phyloP scores from a whole-genome alignment of 2,329 filamentous ascomycete species.

The Pseudogymnoascus sp. region DNA sequence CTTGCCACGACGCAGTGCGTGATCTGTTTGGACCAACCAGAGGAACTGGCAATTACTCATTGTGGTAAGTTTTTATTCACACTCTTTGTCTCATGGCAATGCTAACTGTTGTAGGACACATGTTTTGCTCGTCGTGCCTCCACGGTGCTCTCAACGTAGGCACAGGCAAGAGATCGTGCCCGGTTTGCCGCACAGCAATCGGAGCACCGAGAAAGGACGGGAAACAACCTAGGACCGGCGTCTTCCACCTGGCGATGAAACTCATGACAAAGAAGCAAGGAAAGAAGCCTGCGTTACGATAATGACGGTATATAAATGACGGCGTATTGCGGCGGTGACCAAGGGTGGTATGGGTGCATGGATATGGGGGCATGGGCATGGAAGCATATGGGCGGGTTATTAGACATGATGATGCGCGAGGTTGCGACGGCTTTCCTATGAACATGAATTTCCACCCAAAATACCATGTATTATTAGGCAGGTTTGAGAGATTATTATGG shows the following conservation, averaged over 20 bases:
- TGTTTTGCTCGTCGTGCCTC: slow-evolving; percentile 58
- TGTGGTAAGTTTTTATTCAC: slow-evolving; percentile 46
- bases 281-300: slow-evolving; percentile 32
- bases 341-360: neutral
- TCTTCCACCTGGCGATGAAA: slow-evolving; percentile 55
- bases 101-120: slow-evolving; percentile 42
- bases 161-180: slow-evolving; percentile 47
- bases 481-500: neutral
- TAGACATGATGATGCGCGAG: neutral
- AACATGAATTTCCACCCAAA: neutral
- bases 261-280: slow-evolving; percentile 52
- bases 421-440: neutral
- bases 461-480: slow-evolving; percentile 1
- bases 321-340: neutral
- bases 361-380: neutral
- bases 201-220: slow-evolving; percentile 34
- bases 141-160: slow-evolving; percentile 54
- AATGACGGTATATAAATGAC: slow-evolving; percentile 7
- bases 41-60: slow-evolving; percentile 54
- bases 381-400: neutral
- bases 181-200: slow-evolving; percentile 52
- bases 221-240: slow-evolving; percentile 37
- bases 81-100: neutral
- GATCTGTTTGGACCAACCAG: slow-evolving; percentile 59
- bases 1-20: slow-evolving; percentile 55